Evolutionary conservation across 2,329 filamentous ascomycete genomes (phyloP), one percentile per base, ranked within the genome.

Genomic region (Coniochaeta pulveracea): DNA sequence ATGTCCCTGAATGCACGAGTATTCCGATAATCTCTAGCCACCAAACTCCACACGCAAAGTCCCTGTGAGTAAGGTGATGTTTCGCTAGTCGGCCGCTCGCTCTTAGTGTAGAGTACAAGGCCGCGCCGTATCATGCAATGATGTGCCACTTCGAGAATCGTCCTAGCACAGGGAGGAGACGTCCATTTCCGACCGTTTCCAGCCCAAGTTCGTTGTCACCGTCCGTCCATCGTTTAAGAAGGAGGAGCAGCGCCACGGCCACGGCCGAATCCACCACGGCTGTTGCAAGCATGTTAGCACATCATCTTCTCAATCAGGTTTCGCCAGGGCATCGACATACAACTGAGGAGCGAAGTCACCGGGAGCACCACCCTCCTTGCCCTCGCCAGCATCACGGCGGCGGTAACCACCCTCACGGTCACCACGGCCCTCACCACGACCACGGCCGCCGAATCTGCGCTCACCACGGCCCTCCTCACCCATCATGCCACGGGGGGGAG

Each of bases 401-500:
- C 88, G 75, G 78, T 95, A 94, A 60, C 82, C 84, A 61, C 88
- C 88, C 66, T 86, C 80, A 55, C 83, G 80, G 64, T 84, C 81
- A 51, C 82, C 82, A 66, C 83, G 80, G 54, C 76, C 74, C 49
- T 64, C 64, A 48, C 79, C 79, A 66, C 76, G 72, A 56, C 82
- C 80, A 69, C 85, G 81, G 64, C 83, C 80, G 47, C 67, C 71
- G 50, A 82, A 80, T 66, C 85, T 79, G 60, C 80, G 76, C 72
- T 91, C 85, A 67, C 72, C 72, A 60, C 80, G 75, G 46, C 72
- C 68, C 61, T 93, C 88, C 55, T 86, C 86, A 54, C 88, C 85
- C 72, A 96, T 79, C 91, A 98, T 96, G 61, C 91, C 91, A 58
- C 91, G 88, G 60, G 91, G 89, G 66, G 89, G 89, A 70, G 86